Evolutionary conservation across 768 basidiomycete species (phyloP).

Genomic region (Boletus rubescentipes): DNA sequence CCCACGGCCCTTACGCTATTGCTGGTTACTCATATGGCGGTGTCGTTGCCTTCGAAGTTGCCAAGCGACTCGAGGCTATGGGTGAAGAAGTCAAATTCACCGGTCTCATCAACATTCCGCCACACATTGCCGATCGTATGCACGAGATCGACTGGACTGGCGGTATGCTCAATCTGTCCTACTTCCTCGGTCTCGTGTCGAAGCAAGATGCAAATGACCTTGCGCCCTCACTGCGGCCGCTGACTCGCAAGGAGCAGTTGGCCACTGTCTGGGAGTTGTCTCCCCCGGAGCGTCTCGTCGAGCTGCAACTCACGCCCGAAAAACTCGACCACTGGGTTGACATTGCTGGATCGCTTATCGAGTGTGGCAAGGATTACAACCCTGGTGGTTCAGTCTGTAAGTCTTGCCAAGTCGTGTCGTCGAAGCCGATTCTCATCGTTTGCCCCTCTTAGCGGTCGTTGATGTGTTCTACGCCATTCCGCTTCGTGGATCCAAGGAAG

Average conservation of each 20-base stretch:
- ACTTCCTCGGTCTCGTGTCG: constrained; percentile 38
- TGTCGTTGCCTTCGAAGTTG: constrained; percentile 44
- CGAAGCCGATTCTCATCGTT: neutral
- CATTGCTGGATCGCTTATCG: constrained; percentile 31
- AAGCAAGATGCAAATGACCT: constrained; percentile 26
- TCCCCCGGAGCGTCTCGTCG: constrained; percentile 27
- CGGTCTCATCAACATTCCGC: constrained; percentile 44
- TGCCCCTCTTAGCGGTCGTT: constrained; percentile 3
- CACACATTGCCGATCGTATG: constrained; percentile 42
- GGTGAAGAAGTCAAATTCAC: constrained; percentile 41
- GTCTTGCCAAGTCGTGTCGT: constrained; percentile 3
- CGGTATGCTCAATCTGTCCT: constrained; percentile 40
- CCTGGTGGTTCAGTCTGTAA: constrained; percentile 26
- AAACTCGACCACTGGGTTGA: constrained; percentile 30
- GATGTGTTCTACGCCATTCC: constrained; percentile 32
- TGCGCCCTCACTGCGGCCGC: constrained; percentile 15
- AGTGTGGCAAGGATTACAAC: constrained; percentile 31
- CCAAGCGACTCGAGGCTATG: constrained; percentile 36
- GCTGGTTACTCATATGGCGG: constrained; percentile 48
- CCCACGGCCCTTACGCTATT: constrained; percentile 40
- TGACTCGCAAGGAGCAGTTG: constrained; percentile 26
- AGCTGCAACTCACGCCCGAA: constrained; percentile 28
- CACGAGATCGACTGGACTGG: constrained; percentile 42
- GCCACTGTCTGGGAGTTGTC: constrained; percentile 27
- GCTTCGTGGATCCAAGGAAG: constrained; percentile 26